phyloP scores from a whole-genome alignment of 495 filamentous ascomycete species.

The Chaetomium fimeti region DNA sequence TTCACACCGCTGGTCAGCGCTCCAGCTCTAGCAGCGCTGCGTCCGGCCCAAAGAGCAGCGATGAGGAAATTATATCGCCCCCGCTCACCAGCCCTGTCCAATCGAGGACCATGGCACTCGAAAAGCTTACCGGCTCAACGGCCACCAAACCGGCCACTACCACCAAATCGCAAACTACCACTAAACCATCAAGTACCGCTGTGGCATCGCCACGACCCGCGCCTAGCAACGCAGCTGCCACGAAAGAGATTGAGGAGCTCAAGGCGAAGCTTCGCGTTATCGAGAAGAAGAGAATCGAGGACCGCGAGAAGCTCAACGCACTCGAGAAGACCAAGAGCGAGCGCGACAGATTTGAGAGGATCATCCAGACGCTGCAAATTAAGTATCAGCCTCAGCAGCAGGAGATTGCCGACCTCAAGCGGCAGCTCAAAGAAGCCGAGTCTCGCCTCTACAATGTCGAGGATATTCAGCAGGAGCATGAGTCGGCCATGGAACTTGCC shows the following conservation, averaged over 20 bases:
- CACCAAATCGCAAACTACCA: constrained; percentile 24
- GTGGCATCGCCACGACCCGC: constrained; percentile 20
- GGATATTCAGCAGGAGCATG: constrained; percentile 73
- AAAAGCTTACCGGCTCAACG: constrained; percentile 44
- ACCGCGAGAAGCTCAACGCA: constrained; percentile 79
- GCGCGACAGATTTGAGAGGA: constrained; percentile 78
- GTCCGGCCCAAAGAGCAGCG: constrained; percentile 42
- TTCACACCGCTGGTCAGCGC: constrained; percentile 20
- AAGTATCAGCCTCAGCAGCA: constrained; percentile 87
- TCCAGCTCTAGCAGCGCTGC: constrained; percentile 32
- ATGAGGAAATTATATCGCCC: constrained; percentile 42
- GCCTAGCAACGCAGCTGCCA: constrained; percentile 45
- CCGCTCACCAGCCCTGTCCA: constrained; percentile 50
- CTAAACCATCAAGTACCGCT: constrained; percentile 27
- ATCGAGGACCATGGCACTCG: constrained; percentile 44
- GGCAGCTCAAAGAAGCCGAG: constrained; percentile 73
- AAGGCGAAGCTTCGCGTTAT: constrained; percentile 74
- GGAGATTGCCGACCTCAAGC: constrained; percentile 72
- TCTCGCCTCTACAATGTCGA: constrained; percentile 66
- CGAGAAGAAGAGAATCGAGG: constrained; percentile 79
- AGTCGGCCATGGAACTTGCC: constrained; percentile 80
- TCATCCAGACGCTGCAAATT: constrained; percentile 86
- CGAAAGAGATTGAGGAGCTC: constrained; percentile 72
- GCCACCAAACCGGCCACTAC: constrained; percentile 24
- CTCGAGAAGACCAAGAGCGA: constrained; percentile 77